Conservation (phyloP, 2,329 filamentous ascomycete genomes). For the Hypoxylon sp. region DNA sequence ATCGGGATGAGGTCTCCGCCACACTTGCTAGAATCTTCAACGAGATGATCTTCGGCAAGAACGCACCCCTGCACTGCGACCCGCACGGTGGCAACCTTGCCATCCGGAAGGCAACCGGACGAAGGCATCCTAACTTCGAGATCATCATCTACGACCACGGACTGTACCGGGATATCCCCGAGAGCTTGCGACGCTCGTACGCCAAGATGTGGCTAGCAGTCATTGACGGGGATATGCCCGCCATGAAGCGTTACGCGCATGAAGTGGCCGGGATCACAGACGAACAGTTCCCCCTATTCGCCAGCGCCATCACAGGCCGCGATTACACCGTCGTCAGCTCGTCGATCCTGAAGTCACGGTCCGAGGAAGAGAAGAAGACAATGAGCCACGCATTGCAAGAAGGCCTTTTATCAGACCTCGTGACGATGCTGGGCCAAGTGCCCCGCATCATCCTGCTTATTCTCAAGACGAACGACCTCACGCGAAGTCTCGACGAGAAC, state of each 20-base stretch:
- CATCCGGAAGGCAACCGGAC: slow-evolving; percentile 80
- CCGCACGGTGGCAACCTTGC: slow-evolving; percentile 97
- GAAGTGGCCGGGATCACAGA: slow-evolving; percentile 92
- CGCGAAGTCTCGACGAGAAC: slow-evolving; percentile 92
- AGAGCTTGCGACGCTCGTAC: slow-evolving; percentile 83
- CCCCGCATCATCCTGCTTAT: slow-evolving; percentile 94
- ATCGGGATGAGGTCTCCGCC: slow-evolving; percentile 94
- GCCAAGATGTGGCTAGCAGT: slow-evolving; percentile 98
- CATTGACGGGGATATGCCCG: slow-evolving; percentile 86
- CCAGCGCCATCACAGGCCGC: slow-evolving; percentile 93
- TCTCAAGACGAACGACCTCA: slow-evolving; percentile 97
- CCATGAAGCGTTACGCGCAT: slow-evolving; percentile 89
- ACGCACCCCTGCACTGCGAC: slow-evolving; percentile 94
- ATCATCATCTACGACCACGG: slow-evolving; percentile 97
- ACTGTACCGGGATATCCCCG: slow-evolving; percentile 92
- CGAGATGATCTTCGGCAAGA: slow-evolving; percentile 97
- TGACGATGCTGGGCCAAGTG: slow-evolving; percentile 89
- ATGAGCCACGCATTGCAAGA: slow-evolving; percentile 89
- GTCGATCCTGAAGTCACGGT: slow-evolving; percentile 72
- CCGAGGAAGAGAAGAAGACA: slow-evolving; percentile 84
- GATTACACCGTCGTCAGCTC: slow-evolving; percentile 84
- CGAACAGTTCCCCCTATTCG: slow-evolving; percentile 94
- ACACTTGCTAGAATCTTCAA: slow-evolving; percentile 95
- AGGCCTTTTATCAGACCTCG: slow-evolving; percentile 88
- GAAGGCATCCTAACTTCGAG: slow-evolving; percentile 84